phyloP scores from a whole-genome alignment of 2,329 filamentous ascomycete genomes.

The Lachnellula cervina region DNA sequence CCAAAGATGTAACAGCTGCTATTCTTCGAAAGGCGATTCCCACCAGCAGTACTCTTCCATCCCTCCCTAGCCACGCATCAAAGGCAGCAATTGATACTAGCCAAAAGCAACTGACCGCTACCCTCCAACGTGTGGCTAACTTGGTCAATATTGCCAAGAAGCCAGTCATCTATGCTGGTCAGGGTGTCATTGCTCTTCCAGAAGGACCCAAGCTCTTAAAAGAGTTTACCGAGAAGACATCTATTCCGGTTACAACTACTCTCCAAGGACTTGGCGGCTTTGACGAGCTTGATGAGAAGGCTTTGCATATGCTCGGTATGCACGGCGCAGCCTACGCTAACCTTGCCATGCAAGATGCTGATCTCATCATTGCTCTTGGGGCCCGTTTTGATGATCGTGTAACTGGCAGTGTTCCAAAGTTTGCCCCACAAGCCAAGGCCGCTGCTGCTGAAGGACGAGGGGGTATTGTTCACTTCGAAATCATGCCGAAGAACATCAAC shows the following conservation, averaged over 20 bases:
- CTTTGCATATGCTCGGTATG: conserved; percentile 98
- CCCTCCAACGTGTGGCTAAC: conserved; percentile 71
- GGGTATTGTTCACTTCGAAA: conserved; percentile 95
- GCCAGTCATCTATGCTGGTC: conserved; percentile 90
- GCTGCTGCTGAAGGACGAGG: conserved; percentile 82
- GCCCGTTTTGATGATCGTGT: conserved; percentile 96
- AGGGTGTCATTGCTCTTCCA: conserved; percentile 76
- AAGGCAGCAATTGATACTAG: conserved; percentile 71
- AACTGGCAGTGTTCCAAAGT: conserved; percentile 74
- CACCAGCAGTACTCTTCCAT: conserved; percentile 51
- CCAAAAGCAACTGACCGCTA: conserved; percentile 65
- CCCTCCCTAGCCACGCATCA: conserved; percentile 80
- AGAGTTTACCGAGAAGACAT: conserved; percentile 82
- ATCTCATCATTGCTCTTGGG: conserved; percentile 91
- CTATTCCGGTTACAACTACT: conserved; percentile 92
- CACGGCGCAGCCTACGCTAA: conserved; percentile 96
- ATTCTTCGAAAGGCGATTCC: conserved; percentile 82
- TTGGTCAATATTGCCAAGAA: conserved; percentile 88
- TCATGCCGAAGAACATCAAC: conserved; percentile 99
- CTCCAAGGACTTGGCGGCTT: conserved; percentile 89
- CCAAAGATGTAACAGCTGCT: conserved; percentile 91
- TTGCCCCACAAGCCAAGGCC: conserved; percentile 80
- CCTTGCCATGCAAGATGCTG: conserved; percentile 95
- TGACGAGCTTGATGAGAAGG: conserved; percentile 90
- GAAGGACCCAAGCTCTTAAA: conserved; percentile 76